Percentiles rank a stretch among this genome's conserved stretches.
Conservation (phyloP, 2,329 filamentous ascomycete species). For the Calycina marina region DNA sequence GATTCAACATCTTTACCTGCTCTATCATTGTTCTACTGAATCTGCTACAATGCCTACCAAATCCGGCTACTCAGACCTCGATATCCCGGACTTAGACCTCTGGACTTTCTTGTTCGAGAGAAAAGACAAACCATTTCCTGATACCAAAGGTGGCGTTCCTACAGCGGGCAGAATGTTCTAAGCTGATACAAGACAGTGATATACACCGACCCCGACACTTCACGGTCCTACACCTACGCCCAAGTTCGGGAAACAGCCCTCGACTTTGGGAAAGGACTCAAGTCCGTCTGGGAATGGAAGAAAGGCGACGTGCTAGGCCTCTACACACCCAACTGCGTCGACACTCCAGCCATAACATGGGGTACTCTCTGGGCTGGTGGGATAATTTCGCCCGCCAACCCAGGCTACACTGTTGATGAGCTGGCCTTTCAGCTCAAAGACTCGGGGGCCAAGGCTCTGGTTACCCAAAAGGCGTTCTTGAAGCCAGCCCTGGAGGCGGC, state of each 20-base stretch:
- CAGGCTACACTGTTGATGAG: conserved; percentile 72
- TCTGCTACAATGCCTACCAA: conserved; percentile 11
- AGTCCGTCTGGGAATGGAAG: conserved; percentile 56
- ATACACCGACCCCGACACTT: conserved; percentile 57
- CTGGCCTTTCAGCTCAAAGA: conserved; percentile 74
- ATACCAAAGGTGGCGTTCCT: conserved; percentile 49
- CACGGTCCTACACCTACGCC: conserved; percentile 49
- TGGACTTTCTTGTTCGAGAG: conserved; percentile 66
- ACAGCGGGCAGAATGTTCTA: conserved; percentile 1
- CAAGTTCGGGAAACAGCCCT: conserved; percentile 47
- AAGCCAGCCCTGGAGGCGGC: conserved; percentile 53
- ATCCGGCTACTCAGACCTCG: conserved; percentile 25
- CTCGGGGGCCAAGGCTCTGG: conserved; percentile 56
- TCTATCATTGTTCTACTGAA: conserved; percentile 16
- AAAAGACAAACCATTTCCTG: conserved; percentile 46
- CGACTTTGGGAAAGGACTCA: conserved; percentile 33
- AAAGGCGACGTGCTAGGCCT: conserved; percentile 73
- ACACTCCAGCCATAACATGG: conserved; percentile 63
- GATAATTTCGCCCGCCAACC: conserved; percentile 72
- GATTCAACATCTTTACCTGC: conserved; percentile 13
- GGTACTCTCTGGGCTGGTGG: conserved; percentile 76
- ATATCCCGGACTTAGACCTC: conserved; percentile 62
- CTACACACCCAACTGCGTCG: conserved; percentile 76
- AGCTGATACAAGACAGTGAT: conserved; percentile 38
- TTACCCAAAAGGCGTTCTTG: conserved; percentile 58